Conservation (phyloP, 169 alveolate species). For the Plasmodium malariae region DNA sequence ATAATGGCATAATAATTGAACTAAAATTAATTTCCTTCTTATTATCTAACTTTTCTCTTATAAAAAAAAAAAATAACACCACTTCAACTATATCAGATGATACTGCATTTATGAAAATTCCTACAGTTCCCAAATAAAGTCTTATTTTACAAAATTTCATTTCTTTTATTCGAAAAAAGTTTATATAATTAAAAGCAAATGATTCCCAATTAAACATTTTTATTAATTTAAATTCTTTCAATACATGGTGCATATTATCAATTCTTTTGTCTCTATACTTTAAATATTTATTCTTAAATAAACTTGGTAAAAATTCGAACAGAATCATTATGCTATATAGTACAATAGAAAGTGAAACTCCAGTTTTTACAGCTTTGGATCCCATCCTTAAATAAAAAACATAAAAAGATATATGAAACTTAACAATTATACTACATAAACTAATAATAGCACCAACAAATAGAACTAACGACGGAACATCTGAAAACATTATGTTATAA, state of each 20-base stretch:
- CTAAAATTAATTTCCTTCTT: slow-evolving; percentile 35
- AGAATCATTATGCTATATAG: slow-evolving; percentile 40
- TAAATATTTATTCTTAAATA: slow-evolving; percentile 33
- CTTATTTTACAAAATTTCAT: slow-evolving; percentile 59
- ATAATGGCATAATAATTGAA: slow-evolving; percentile 57
- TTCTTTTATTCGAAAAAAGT: slow-evolving; percentile 50
- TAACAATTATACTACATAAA: slow-evolving; percentile 37
- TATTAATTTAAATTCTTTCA: slow-evolving; percentile 59
- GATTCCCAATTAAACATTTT: slow-evolving; percentile 74
- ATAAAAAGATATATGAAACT: slow-evolving; percentile 41
- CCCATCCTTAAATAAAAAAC: slow-evolving; percentile 53
- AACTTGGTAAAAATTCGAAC: slow-evolving; percentile 48
- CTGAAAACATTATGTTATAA: slow-evolving; percentile 69
- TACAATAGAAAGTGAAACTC: slow-evolving; percentile 16
- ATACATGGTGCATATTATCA: slow-evolving; percentile 65
- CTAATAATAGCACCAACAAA: slow-evolving; percentile 51
- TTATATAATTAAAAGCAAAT: slow-evolving; percentile 57
- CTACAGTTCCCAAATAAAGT: slow-evolving; percentile 45
- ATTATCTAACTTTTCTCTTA: slow-evolving; percentile 43
- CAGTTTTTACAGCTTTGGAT: slow-evolving; percentile 13
- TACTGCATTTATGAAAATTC: slow-evolving; percentile 42
- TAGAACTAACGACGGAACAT: slow-evolving; percentile 35
- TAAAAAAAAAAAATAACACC: slow-evolving; percentile 34
- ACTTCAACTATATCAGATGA: slow-evolving; percentile 70
- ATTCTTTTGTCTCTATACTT: slow-evolving; percentile 62